Base-by-base conservation (phyloP, 2,329 filamentous ascomycete genomes). In the Paraconiothyrium brasiliense region DNA sequence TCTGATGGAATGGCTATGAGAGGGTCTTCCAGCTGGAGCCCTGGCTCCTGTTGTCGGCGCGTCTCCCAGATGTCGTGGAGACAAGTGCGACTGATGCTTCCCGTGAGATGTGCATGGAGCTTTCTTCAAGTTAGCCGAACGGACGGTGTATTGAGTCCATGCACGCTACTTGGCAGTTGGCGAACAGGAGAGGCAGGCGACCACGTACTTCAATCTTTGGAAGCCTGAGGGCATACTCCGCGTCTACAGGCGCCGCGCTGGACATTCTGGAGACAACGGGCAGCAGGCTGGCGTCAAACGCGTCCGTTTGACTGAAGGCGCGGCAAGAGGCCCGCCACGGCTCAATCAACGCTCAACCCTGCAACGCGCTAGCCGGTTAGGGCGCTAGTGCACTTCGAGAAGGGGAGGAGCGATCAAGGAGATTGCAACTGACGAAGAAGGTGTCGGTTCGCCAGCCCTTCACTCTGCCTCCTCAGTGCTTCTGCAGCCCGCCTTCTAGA, bases 31-130 rank as follows among this genome's bases (percentile, higher is more conserved):
- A 94, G 80, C 10, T 83, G 74, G 2, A 88, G 85, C 24, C 82
- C 73, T 4, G 84, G 81, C 8, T 84, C 78, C 22, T 74, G 70
- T 3, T 80, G 79, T 61, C 85, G 87, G 74, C 89, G 91, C 58
- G 77, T 76, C 51, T 80, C 69, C 91, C 92, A 95, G 73, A 94
- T 88, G 41, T 92, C 85, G 72, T 93, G 91, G 1, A 95, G 86
- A 63, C 87, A 89, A 70, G 87, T 80, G 35, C 90, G 87, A 72
- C 87, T 90, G 75, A 95, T 92, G 76, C 90, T 93, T 57, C 92
- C 92, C 44, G 88, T 92, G 48, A 95, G 84, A 78, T 95, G 92
- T 64, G 92, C 92, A 71, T 95, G 92, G 57, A 94, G 85, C 89
- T 93, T 68, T 64, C 16, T 44, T 47, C 32, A 43, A 47, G 67